Base-by-base conservation (phyloP, 2,329 filamentous ascomycete genomes). In the Xylariaceae sp. region DNA sequence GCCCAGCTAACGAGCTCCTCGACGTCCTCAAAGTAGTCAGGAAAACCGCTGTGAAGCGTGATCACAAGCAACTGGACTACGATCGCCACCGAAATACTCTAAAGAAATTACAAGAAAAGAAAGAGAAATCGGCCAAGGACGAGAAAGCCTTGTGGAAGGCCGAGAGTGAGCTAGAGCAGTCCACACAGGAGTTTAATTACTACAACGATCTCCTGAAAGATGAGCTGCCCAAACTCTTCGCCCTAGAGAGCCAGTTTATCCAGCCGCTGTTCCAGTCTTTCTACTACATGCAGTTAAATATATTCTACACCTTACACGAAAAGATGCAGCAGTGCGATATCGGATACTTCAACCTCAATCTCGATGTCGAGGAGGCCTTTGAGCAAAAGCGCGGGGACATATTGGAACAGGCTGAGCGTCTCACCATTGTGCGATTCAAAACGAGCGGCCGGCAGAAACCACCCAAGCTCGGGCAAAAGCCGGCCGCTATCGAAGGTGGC, bases 241-340 rank as follows among this genome's bases (percentile, higher is more conserved):
- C 76, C 6, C 83, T 99, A 19, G 94, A 99, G 72, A 83, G 86
- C 60, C 88, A 97, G 71, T 97, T 99, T 71, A 99, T 99, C 71
- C 86, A 89, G 63, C 94, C 94, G 2, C 83, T 99, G 6, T 99
- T 99, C 79, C 94, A 97, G 71, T 95, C 89, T 7, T 99, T 99
- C 76, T 99, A 99, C 75, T 99, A 97, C 78, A 99, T 99, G 94
- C 94, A 99, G 73, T 83, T 99, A 62, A 99, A 99, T 72, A 89
- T 99, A 62, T 99, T 97, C 72, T 99, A 99, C 74, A 99, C 94
- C 1, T 79, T 99, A 51, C 94, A 99, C 71, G 92, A 97, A 73
- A 90, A 87, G 74, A 99, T 99, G 94, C 94, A 99, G 75, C 85
- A 81, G 62, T 91, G 95, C 71, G 91, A 97, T 68, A 99, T 99